Evolutionary conservation across 139 green algal species (phyloP), one percentile per base, ranked within the genome.

Genomic region (Chlamydomonas eustigma): DNA sequence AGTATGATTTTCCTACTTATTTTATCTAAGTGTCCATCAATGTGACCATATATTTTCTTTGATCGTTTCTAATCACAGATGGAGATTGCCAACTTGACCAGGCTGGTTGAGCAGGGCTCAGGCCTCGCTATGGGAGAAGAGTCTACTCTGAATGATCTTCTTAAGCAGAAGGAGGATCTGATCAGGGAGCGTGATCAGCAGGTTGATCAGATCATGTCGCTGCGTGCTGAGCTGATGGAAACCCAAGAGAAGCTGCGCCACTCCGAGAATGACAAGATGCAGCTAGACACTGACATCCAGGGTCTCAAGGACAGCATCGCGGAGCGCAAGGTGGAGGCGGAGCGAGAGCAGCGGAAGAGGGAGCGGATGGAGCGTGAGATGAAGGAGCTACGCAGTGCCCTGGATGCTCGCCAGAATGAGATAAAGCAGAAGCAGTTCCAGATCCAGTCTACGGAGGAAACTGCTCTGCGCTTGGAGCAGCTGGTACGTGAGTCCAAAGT

Each of bases 31-130:
- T n/a, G n/a, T n/a, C n/a, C n/a, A n/a, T n/a, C n/a, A n/a, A n/a
- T n/a, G n/a, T n/a, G n/a, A n/a, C n/a, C n/a, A n/a, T n/a, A n/a
- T n/a, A n/a, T n/a, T n/a, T n/a, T n/a, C n/a, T n/a, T n/a, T n/a
- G n/a, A n/a, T n/a, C n/a, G n/a, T n/a, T n/a, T n/a, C n/a, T n/a
- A n/a, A n/a, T n/a, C 18, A 18, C 18, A 58, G 80, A 78, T 90
- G 76, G 93, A 97, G 81, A 92, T 97, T 18, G 76, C 84, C 69
- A 95, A 94, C 78, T 83, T 97, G 68, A 93, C 81, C 0, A 84
- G 87, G 6, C 80, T 96, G 64, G 87, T 95, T 44, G 92, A 96
- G 88, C 83, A 92, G 76, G 90, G 91, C n/a, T 83, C 85, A 5
- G 88, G 90, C 0, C 84, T 97, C 39, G 88, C 81, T 24, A 77